These are phyloP conservation scores for Sphagnum fallax DNA, from an alignment of 228 moss, liverwort and hornwort species.

Conservation along the genomic window DNA sequence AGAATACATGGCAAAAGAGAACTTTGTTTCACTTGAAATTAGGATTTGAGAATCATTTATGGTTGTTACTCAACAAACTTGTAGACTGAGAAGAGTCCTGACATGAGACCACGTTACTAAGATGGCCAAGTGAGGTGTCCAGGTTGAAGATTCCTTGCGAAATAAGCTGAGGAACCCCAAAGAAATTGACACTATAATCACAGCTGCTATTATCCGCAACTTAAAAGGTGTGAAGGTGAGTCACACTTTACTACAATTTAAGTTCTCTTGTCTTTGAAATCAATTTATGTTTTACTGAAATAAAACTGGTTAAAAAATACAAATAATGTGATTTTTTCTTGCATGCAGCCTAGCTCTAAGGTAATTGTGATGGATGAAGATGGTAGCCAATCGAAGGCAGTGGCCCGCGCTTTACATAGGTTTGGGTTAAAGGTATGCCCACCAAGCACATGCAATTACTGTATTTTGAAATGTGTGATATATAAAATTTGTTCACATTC, in stretches of 20 bases:
- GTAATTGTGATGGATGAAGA: constrained; percentile 84
- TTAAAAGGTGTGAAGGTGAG: constrained; percentile 71
- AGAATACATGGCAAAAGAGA: too few species aligned
- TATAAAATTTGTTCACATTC: too few species aligned
- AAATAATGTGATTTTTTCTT: background rate
- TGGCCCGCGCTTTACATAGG: constrained; percentile 70
- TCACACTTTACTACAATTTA: background rate
- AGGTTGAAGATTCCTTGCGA: constrained; percentile 65
- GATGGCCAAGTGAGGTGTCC: constrained; percentile 3
- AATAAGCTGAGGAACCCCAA: constrained; percentile 53
- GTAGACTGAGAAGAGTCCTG: too few species aligned
- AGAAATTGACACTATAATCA: constrained; percentile 63
- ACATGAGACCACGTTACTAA: too few species aligned
- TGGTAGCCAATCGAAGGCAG: constrained; percentile 69
- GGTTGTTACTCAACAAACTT: too few species aligned
- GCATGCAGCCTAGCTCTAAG: constrained; percentile 61
- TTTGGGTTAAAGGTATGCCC: constrained; percentile 60
- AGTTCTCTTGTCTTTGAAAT: background rate
- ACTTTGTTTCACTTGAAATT: too few species aligned
- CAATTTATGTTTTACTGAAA: background rate
- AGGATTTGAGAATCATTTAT: too few species aligned
- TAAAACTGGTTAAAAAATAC: background rate
- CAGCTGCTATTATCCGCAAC: constrained; percentile 75
- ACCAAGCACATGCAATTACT: too few species aligned
- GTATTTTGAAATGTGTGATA: background rate